phyloP scores from a whole-genome alignment of 225 moss, liverwort and hornwort genomes.

The Asterella californica region DNA sequence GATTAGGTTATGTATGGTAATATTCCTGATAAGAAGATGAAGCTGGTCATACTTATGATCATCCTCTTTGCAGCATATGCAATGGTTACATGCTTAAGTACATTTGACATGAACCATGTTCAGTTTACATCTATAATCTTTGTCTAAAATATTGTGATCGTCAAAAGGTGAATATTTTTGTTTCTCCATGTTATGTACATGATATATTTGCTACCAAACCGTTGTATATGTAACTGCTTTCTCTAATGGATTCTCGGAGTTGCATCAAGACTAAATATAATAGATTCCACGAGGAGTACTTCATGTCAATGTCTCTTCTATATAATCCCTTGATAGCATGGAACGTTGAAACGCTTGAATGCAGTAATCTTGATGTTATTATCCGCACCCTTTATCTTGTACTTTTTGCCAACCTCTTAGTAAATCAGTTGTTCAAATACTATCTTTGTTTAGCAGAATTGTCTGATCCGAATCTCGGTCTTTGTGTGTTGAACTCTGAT shows the following conservation, averaged over 20 bases:
- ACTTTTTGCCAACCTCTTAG: not conserved
- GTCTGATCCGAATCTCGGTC: not conserved
- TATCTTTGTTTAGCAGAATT: not conserved
- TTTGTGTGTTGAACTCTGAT: not conserved
- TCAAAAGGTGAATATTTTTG: not conserved
- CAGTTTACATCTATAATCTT: not conserved
- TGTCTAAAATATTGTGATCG: not conserved
- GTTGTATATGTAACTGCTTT: not conserved
- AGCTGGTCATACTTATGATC: not conserved
- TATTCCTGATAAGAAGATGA: not conserved
- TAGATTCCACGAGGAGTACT: not conserved
- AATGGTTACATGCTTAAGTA: not conserved
- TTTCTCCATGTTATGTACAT: not conserved
- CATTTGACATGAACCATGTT: not conserved
- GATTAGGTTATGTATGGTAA: not conserved
- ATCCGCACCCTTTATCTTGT: not conserved
- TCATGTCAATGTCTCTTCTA: not conserved
- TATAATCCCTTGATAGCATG: not conserved
- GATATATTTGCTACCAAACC: not conserved
- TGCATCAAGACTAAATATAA: not conserved
- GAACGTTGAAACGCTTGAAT: not conserved
- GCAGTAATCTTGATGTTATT: not conserved
- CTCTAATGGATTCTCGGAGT: not conserved
- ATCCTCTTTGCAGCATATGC: not conserved
- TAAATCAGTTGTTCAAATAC: not conserved